Conservation (phyloP, 2,329 filamentous ascomycete species). For the Dendrostoma leiphaemia region DNA sequence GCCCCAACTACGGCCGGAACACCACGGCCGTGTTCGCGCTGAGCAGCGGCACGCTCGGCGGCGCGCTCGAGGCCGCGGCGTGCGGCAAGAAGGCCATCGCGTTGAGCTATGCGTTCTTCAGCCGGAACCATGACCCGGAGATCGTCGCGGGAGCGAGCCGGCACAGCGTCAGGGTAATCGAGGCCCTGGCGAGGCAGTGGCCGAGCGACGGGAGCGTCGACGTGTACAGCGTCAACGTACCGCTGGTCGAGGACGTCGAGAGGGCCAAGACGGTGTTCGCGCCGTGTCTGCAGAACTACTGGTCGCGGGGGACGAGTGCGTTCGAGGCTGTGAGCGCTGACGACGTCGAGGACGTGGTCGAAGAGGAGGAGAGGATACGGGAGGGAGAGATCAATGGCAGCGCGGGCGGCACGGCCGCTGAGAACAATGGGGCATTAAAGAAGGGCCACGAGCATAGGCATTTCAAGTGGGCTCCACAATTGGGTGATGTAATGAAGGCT, state of each 20-base stretch:
- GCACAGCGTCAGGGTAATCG: conserved; percentile 73
- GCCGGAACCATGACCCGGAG: conserved; percentile 75
- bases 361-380: conserved; percentile 73
- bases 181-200: conserved; percentile 77
- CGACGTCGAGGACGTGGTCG: conserved; percentile 61
- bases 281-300: conserved; percentile 85
- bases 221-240: conserved; percentile 90
- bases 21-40: conserved; percentile 77
- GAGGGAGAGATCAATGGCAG: conserved; percentile 48
- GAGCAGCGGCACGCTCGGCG: conserved; percentile 75
- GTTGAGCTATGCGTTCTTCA: conserved; percentile 87
- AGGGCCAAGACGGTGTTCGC: conserved; percentile 76
- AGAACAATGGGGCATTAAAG: conserved; percentile 31
- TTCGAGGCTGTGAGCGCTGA: conserved; percentile 77
- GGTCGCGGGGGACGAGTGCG: conserved; percentile 72
- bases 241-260: conserved; percentile 74
- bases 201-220: conserved; percentile 64
- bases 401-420: conserved; percentile 25
- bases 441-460: conserved; percentile 71
- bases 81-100: conserved; percentile 73
- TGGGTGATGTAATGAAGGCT: conserved; percentile 82
- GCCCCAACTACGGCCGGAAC: conserved; percentile 82
- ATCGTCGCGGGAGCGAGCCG: conserved; percentile 76
- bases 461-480: conserved; percentile 91
- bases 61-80: conserved; percentile 72